A percentile compares a stretch with the other conserved stretches of the same genome.
Conservation (phyloP, 768 basidiomycete species). For the Fibroporia radiculosa region DNA sequence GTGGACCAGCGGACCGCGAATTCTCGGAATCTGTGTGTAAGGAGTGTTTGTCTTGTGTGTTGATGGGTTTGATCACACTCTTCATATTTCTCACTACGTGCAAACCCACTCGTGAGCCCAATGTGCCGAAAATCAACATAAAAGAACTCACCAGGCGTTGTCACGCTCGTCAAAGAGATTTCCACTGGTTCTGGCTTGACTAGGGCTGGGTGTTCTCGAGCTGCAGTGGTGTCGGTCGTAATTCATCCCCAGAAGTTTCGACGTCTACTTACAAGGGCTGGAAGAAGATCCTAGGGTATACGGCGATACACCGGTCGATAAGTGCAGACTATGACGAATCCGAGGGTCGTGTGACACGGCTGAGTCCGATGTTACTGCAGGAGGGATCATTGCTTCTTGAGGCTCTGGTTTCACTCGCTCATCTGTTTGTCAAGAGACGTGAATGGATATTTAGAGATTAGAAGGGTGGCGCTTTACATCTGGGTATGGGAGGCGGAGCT, state of each 20-base stretch:
- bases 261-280: background rate
- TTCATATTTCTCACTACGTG: background rate
- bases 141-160: no score
- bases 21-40: background rate
- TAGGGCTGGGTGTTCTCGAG: no score
- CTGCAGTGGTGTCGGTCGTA: no score
- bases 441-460: background rate
- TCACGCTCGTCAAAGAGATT: no score
- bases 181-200: background rate
- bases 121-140: no score
- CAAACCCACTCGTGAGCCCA: no score
- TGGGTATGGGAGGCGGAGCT: background rate
- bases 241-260: no score
- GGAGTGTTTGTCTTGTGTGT: background rate
- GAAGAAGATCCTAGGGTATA: background rate
- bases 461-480: background rate
- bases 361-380: background rate
- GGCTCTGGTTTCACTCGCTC: constrained; percentile 7
- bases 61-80: background rate
- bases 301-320: background rate
- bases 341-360: background rate
- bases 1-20: background rate
- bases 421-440: background rate
- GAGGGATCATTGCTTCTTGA: constrained; percentile 1
- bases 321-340: background rate